Percentiles rank a stretch among this genome's conserved stretches.
These are phyloP conservation scores for Pichia kluyveri DNA, from an alignment of 805 yeast species.

Conservation along the genomic window DNA sequence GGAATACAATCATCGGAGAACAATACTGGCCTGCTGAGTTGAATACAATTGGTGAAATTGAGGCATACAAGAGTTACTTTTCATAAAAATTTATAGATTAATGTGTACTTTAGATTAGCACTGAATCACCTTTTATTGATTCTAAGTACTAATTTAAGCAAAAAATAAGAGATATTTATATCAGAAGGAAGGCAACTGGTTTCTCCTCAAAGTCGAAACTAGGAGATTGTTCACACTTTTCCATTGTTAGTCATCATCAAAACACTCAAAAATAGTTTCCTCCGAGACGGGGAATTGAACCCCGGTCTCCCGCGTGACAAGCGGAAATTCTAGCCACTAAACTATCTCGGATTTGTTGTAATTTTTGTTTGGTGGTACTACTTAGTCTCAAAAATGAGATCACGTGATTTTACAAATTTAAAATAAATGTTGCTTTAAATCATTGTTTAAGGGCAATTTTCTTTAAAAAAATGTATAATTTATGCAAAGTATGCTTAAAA, in stretches of 20 bases:
- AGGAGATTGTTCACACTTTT: conserved; percentile 21
- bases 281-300: conserved; percentile 37
- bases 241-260: conserved; percentile 16
- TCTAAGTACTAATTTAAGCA: neutral
- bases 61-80: conserved; percentile 10
- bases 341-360: conserved; percentile 27
- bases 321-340: conserved; percentile 35
- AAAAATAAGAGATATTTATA: conserved; percentile 4
- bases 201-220: conserved; percentile 18
- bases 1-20: conserved; percentile 20
- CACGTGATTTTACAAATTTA: too few species aligned
- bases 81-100: neutral
- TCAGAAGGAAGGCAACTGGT: conserved; percentile 18
- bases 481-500: too few species aligned
- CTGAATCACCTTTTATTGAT: too few species aligned
- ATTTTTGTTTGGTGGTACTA: too few species aligned
- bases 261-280: conserved; percentile 11
- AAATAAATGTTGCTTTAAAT: too few species aligned
- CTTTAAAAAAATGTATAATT: too few species aligned
- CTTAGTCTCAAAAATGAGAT: too few species aligned
- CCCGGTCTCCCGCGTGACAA: conserved; percentile 37
- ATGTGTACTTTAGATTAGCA: neutral
- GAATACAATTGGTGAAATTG: conserved; percentile 17
- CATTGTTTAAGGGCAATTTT: too few species aligned
- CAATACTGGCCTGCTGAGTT: conserved; percentile 23